phyloP scores from a whole-genome alignment of 257 asterid genomes.

The Rubia yunnanensis region DNA sequence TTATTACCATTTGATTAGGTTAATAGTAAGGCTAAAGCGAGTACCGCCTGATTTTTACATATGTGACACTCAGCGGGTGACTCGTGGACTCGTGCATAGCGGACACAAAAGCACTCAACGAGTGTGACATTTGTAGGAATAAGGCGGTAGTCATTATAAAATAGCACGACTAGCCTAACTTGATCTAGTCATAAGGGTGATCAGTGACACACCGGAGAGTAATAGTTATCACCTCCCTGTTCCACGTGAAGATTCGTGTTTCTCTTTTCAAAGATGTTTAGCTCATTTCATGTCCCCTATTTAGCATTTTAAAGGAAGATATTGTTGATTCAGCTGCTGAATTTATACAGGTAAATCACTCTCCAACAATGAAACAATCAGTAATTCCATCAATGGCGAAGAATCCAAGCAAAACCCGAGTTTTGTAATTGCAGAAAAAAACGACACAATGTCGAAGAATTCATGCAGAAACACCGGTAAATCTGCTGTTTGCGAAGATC shows the following conservation, averaged over 20 bases:
- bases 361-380: constrained; percentile 27
- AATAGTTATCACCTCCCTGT: too few species aligned
- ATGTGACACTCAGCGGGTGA: too few species aligned
- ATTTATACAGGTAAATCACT: constrained; percentile 47
- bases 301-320: not conserved
- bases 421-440: constrained; percentile 28
- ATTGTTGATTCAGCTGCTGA: constrained; percentile 10
- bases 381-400: constrained; percentile 23
- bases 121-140: too few species aligned
- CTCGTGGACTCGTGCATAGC: too few species aligned
- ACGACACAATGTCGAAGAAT: constrained; percentile 32
- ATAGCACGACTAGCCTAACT: too few species aligned
- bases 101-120: too few species aligned
- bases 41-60: too few species aligned
- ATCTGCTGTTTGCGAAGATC: constrained; percentile 15
- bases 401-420: constrained; percentile 22
- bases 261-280: not conserved
- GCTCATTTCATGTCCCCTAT: not conserved
- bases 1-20: too few species aligned
- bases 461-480: constrained; percentile 24
- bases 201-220: too few species aligned
- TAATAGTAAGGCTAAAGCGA: too few species aligned
- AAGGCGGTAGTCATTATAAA: too few species aligned
- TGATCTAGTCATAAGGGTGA: too few species aligned
- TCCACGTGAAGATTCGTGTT: not conserved